Evolutionary conservation across 768 basidiomycete genomes (phyloP).

Genomic region (Botryobasidium botryosum): DNA sequence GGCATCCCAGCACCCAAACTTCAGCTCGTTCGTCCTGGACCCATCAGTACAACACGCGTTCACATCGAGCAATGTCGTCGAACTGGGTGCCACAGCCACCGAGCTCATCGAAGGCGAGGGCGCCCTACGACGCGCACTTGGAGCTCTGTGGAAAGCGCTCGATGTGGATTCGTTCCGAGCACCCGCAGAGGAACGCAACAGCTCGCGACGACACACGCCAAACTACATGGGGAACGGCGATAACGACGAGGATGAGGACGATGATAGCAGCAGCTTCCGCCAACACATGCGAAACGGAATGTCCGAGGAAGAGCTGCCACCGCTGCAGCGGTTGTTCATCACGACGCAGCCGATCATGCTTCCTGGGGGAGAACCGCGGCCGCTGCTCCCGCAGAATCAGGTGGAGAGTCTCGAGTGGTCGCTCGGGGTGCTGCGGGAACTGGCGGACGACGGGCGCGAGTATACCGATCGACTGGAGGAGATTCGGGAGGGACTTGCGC

Average conservation of each 20-base stretch:
- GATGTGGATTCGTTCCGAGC: conserved; percentile 1
- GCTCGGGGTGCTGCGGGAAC: conserved; percentile 51
- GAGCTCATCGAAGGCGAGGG: conserved; percentile 73
- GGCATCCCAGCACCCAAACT: conserved; percentile 48
- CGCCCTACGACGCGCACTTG: conserved; percentile 51
- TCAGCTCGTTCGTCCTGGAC: conserved; percentile 75
- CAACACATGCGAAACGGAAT: too few species aligned
- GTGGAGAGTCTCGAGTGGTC: conserved; percentile 58
- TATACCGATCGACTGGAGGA: conserved; percentile 75
- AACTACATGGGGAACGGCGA: conserved; percentile 2
- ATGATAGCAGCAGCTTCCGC: background rate
- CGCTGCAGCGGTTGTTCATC: conserved; percentile 8
- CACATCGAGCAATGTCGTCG: conserved; percentile 58
- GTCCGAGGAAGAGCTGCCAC: conserved; percentile 1
- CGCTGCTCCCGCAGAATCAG: conserved; percentile 37
- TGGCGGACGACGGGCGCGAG: conserved; percentile 75
- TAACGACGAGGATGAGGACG: conserved; percentile 1
- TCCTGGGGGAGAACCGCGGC: background rate
- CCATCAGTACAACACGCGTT: conserved; percentile 71
- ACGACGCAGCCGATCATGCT: conserved; percentile 1
- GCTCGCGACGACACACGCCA: too few species aligned
- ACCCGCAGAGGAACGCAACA: background rate
- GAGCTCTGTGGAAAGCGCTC: conserved; percentile 18
- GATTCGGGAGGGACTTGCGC: conserved; percentile 65
- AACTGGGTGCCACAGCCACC: conserved; percentile 68